A percentile compares a stretch with the other conserved stretches of the same genome.
Evolutionary conservation across 345 rosid species (phyloP).

Genomic region (Sisymbrium irio): DNA sequence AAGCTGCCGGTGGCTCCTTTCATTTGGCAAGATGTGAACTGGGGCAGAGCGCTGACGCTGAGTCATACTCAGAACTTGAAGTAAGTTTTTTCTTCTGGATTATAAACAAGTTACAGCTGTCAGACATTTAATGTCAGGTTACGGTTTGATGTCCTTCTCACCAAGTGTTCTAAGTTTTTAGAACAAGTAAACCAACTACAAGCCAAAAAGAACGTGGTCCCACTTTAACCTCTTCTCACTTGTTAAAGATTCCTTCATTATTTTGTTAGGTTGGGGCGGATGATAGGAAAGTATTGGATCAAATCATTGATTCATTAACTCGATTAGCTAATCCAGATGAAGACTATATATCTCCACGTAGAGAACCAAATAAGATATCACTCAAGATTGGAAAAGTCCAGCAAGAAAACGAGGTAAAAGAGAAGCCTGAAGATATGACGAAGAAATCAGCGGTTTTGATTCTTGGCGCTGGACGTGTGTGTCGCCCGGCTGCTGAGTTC

Average conservation of each 20-base stretch:
- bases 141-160: slow-evolving; percentile 22
- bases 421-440: slow-evolving; percentile 30
- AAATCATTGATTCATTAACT: slow-evolving; percentile 80
- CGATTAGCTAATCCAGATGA: slow-evolving; percentile 65
- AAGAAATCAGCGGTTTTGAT: slow-evolving; percentile 59
- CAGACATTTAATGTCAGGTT: slow-evolving; percentile 1
- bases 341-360: slow-evolving; percentile 28
- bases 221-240: not conserved
- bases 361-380: slow-evolving; percentile 46
- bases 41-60: slow-evolving; percentile 67
- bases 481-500: slow-evolving; percentile 79
- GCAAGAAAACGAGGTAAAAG: slow-evolving; percentile 41
- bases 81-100: slow-evolving; percentile 44
- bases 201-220: slow-evolving; percentile 25
- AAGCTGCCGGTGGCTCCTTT: slow-evolving; percentile 85
- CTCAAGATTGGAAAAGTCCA: slow-evolving; percentile 52
- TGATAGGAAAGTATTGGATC: slow-evolving; percentile 68
- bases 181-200: slow-evolving; percentile 23
- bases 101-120: slow-evolving; percentile 2
- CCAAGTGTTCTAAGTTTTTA: slow-evolving; percentile 11
- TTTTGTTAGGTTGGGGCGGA: slow-evolving; percentile 84
- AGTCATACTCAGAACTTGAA: slow-evolving; percentile 87
- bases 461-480: slow-evolving; percentile 93
- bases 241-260: slow-evolving; percentile 28
- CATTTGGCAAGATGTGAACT: slow-evolving; percentile 83